phyloP scores from a whole-genome alignment of 2,329 filamentous ascomycete genomes.

The Fusarium heterosporum region DNA sequence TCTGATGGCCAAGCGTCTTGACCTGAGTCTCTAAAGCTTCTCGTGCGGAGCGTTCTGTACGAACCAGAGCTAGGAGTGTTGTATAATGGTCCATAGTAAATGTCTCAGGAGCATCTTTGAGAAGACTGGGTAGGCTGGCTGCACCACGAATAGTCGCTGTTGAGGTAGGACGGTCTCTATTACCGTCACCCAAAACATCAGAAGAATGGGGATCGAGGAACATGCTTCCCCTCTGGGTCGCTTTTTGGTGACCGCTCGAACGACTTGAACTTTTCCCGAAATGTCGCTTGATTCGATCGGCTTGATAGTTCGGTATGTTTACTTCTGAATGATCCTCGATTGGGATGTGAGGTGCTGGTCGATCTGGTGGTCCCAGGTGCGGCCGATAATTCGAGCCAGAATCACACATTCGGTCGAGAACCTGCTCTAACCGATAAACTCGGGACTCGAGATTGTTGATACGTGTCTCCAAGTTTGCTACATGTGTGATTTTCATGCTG shows the following conservation, averaged over 20 bases:
- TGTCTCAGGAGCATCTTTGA: conserved; percentile 48
- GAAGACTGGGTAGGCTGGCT: conserved; percentile 58
- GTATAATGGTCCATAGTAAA: conserved; percentile 62
- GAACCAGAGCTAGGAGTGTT: conserved; percentile 63
- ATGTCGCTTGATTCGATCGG: conserved; percentile 1
- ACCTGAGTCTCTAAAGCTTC: conserved; percentile 68
- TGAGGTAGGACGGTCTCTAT: conserved; percentile 55
- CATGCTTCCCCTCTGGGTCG: conserved; percentile 57
- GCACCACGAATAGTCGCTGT: conserved; percentile 62
- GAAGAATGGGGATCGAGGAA: conserved; percentile 52
- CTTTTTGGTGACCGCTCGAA: conserved; percentile 48
- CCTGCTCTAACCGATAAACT: conserved; percentile 64
- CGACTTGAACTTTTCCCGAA: conserved; percentile 27
- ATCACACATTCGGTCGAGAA: conserved; percentile 63
- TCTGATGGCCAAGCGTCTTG: conserved; percentile 61
- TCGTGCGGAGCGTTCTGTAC: conserved; percentile 67
- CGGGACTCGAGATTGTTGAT: conserved; percentile 64
- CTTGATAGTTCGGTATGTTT: conserved; percentile 1
- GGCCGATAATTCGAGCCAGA: conserved; percentile 56
- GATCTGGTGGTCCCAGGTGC: conserved; percentile 46
- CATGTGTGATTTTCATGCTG: conserved; percentile 69
- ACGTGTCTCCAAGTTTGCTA: conserved; percentile 64
- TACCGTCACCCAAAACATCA: conserved; percentile 3
- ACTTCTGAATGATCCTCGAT: conserved; percentile 31
- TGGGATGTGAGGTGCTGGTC: conserved; percentile 43